Base-by-base conservation (phyloP, 345 rosid species). In the Aquilaria malaccensis region DNA sequence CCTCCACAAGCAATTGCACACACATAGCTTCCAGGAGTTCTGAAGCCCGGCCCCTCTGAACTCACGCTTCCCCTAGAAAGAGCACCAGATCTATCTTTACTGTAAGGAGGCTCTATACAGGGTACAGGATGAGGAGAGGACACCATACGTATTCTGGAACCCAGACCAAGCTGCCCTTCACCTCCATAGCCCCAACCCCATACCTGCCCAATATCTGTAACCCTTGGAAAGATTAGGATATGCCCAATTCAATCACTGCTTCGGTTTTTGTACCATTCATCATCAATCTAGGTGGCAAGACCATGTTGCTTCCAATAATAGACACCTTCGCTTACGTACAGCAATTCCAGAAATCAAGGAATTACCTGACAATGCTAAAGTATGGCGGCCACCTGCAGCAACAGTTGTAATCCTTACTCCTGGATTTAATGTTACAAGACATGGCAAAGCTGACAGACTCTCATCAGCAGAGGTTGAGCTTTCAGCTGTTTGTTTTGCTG, bases 101-200 rank as follows among this genome's bases (percentile, higher is more conserved):
- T 85, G 50, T 86, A 75, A 50, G 88, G 74, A 49, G 88, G 64
- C 69, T 90, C 95, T 33, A 85, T 59, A 67, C 96, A 91, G 29
- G 87, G 86, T 62, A 95, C 64, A 48, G 84, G 96, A 77, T 91
- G 97, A 58, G 99, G 99, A 56, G 96, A 86, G 69, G 97, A 91
- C 59, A 95, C 96, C 89, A 88, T 72, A 2, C 96, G 83, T 66
- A 91, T 80, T 55, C 97, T 85, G 33, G 99, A 88, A 60, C 97
- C 96, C 76, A 88, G 79, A 61, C 99, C 99, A 58, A 95, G 99
- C 81, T 95, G 99, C 70, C 99, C 99, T 76, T 95, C 99, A 37
- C 99, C 99, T 64, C 97, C 99, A 82, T 91, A 95, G 66, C 99
- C 99, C 99, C 99, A 95, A 67, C 95, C 99, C 97, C 97, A 95